Base-by-base conservation (phyloP, 495 filamentous ascomycete species). In the Aspergillus biplanus region DNA sequence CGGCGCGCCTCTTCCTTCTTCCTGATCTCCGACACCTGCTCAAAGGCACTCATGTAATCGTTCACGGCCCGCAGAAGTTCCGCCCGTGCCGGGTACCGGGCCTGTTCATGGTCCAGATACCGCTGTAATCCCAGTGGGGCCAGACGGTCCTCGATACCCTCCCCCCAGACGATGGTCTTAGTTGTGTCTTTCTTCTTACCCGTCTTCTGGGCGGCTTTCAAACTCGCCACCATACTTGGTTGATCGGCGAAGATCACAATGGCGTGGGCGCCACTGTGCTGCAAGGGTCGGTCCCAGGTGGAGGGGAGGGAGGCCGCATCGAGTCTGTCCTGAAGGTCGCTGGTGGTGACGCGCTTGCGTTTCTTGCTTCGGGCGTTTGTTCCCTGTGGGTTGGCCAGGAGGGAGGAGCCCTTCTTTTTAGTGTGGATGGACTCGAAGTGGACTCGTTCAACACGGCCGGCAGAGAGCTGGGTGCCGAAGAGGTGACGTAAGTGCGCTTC, bases 211-310 rank as follows among this genome's bases (percentile, higher is more conserved):
- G 87, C 83, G 11, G 88, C 90, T 74, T 90, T 93, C 49, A 96
- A 74, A 34, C 89, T 89, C 7, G 84, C 75, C 48, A 91, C 86
- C 61, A 88, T 87, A 70, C 88, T 90, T 56, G 86, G 83, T 65
- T 85, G 83, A 75, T 98, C 95, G 52, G 91, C 91, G 65, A 97
- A 92, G 35, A 91, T 71, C 1, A 96, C 87, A 11, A 97, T 82
- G 3, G 92, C 95, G 6, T 87, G 89, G 52, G 87, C 83, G 15
- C 95, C 93, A 69, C 87, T 90, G 32, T 73, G 79, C 27, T 88
- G 87, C 13, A 97, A 67, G 47, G 84, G 78, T n/a, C 91, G 75
- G 58, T 92, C 85, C 93, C 93, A 97, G 7, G 86, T 87, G 33
- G 80, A 75, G 8, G 93, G 90, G 32, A 92, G 70, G 8, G 73